Evolutionary conservation across 129 eudicot genomes (phyloP).

Genomic region (Cynara cardunculus): DNA sequence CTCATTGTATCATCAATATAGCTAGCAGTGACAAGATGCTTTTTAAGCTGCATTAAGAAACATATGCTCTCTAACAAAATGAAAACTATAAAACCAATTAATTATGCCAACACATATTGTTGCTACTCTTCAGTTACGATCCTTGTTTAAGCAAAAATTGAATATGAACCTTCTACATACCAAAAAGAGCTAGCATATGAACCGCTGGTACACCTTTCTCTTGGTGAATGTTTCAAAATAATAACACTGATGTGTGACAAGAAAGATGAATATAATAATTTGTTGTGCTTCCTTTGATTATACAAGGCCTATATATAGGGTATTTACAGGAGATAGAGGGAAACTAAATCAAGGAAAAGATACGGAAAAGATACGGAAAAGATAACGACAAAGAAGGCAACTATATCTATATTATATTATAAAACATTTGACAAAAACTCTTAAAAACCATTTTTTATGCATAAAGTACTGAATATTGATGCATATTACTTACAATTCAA

Average conservation of each 20-base stretch:
- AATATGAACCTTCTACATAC: background rate
- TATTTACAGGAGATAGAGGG: too few species aligned
- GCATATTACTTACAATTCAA: too few species aligned
- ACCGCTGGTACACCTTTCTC: background rate
- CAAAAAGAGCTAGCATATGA: background rate
- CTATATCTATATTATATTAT: too few species aligned
- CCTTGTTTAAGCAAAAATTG: background rate
- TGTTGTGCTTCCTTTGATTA: too few species aligned
- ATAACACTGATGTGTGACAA: background rate
- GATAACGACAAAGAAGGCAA: too few species aligned
- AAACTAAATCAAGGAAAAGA: too few species aligned
- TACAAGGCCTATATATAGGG: too few species aligned
- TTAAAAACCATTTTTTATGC: too few species aligned
- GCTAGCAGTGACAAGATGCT: conserved; percentile 94
- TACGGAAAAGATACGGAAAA: too few species aligned
- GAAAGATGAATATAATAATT: too few species aligned
- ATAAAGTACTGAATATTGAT: too few species aligned
- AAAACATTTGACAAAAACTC: too few species aligned
- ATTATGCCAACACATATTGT: background rate
- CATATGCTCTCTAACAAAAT: background rate
- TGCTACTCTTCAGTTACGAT: background rate
- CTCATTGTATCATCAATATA: conserved; percentile 78
- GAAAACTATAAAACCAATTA: background rate
- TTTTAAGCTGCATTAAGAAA: conserved; percentile 64
- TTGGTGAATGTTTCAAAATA: conserved; percentile 9